Conservation (phyloP, 2,329 filamentous ascomycete species). For the Botrytis porri region DNA sequence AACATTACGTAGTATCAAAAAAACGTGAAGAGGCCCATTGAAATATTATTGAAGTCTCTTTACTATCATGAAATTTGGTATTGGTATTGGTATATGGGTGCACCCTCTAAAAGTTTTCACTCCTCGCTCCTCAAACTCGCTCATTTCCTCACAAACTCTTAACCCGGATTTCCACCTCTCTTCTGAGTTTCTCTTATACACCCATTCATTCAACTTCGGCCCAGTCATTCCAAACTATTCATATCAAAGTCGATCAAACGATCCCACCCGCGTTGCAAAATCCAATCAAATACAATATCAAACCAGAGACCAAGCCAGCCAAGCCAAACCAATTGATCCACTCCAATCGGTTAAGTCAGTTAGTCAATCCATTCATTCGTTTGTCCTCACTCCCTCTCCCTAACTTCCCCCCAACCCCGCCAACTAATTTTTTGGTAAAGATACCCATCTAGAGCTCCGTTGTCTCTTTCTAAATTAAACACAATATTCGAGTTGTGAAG, state of each 20-base stretch:
- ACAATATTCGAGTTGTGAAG: not conserved
- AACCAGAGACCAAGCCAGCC: conserved; percentile 16
- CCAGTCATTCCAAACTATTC: conserved; percentile 11
- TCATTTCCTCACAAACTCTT: not conserved
- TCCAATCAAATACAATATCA: conserved; percentile 15
- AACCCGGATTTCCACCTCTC: not conserved
- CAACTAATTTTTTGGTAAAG: not conserved
- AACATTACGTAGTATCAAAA: not conserved
- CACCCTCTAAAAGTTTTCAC: not conserved
- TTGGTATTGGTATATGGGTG: conserved; percentile 9
- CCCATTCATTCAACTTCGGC: not conserved
- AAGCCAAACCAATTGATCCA: conserved; percentile 17
- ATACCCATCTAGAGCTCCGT: conserved; percentile 11
- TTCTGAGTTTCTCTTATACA: not conserved
- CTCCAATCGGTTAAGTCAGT: conserved; percentile 20
- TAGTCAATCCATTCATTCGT: conserved; percentile 19
- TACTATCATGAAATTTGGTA: conserved; percentile 16
- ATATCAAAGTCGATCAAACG: conserved; percentile 6
- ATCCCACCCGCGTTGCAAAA: conserved; percentile 7
- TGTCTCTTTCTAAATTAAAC: conserved; percentile 2
- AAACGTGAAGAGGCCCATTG: no score
- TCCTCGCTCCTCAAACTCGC: not conserved
- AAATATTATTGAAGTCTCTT: not conserved
- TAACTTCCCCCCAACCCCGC: not conserved
- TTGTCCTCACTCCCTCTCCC: not conserved